phyloP scores from a whole-genome alignment of 2,329 filamentous ascomycete species.

The Colletotrichum sp. region DNA sequence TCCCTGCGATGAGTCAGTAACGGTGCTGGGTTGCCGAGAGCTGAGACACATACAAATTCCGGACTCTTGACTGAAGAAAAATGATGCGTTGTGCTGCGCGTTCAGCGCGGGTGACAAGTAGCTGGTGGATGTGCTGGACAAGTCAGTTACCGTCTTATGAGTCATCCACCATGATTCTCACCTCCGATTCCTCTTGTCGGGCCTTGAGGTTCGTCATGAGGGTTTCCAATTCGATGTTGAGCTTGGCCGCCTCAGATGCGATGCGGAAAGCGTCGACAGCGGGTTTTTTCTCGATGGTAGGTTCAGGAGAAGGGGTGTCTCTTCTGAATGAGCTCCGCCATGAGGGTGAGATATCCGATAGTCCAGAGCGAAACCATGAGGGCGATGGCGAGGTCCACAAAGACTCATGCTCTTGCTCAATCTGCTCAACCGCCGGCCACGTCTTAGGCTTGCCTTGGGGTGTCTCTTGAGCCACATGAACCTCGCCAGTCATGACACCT shows the following conservation, averaged over 20 bases:
- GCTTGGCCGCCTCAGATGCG: slow-evolving; percentile 43
- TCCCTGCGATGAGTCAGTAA: slow-evolving; percentile 44
- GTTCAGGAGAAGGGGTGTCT: slow-evolving; percentile 19
- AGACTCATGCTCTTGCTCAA: slow-evolving; percentile 23
- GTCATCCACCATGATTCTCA: slow-evolving; percentile 30
- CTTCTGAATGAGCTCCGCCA: slow-evolving; percentile 28
- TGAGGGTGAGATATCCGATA: slow-evolving; percentile 43
- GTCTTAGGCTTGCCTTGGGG: slow-evolving; percentile 19
- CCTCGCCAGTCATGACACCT: slow-evolving; percentile 24
- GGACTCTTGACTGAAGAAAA: slow-evolving; percentile 62
- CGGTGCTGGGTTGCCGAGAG: not conserved
- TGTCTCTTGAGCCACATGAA: not conserved
- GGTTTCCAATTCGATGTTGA: slow-evolving; percentile 55
- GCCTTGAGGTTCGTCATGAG: slow-evolving; percentile 56
- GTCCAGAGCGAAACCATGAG: slow-evolving; percentile 41
- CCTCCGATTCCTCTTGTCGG: slow-evolving; percentile 65
- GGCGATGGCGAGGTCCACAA: slow-evolving; percentile 39
- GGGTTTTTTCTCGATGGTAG: slow-evolving; percentile 14
- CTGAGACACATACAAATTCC: slow-evolving; percentile 53
- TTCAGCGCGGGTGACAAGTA: slow-evolving; percentile 64
- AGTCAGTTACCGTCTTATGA: not conserved
- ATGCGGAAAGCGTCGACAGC: slow-evolving; percentile 39
- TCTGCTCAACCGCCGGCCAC: slow-evolving; percentile 19
- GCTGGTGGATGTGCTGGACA: slow-evolving; percentile 62
- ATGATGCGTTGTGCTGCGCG: slow-evolving; percentile 62